Evolutionary conservation across 2,329 filamentous ascomycete genomes (phyloP).

Genomic region (Ilyonectria robusta): DNA sequence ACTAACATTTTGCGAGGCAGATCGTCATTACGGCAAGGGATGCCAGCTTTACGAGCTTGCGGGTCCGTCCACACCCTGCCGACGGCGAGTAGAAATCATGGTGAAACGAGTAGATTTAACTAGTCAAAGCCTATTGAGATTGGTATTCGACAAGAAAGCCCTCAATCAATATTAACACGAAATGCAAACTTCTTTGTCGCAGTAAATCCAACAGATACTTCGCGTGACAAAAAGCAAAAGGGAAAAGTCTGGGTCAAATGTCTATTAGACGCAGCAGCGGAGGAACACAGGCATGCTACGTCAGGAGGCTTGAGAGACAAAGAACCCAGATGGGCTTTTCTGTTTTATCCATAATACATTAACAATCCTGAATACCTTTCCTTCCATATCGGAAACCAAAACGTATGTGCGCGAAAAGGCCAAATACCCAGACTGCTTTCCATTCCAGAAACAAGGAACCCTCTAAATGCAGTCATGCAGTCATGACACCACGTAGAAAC

Average conservation of each 20-base stretch:
- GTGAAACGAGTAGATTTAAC: neutral
- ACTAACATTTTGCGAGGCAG: neutral
- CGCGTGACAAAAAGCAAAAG: neutral
- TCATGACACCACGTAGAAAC: slow-evolving; percentile 48
- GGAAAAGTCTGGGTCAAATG: slow-evolving; percentile 41
- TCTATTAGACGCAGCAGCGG: slow-evolving; percentile 49
- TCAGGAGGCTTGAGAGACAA: slow-evolving; percentile 46
- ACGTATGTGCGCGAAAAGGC: slow-evolving; percentile 50
- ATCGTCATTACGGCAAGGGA: neutral
- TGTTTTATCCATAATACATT: slow-evolving; percentile 49
- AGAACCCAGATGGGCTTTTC: slow-evolving; percentile 48
- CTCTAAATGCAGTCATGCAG: slow-evolving; percentile 51
- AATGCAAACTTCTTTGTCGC: neutral
- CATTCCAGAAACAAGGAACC: slow-evolving; percentile 46
- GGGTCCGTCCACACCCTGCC: neutral
- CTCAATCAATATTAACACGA: neutral
- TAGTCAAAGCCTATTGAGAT: neutral
- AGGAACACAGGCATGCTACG: slow-evolving; percentile 47
- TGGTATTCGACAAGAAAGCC: neutral
- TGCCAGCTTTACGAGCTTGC: neutral
- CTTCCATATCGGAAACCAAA: slow-evolving; percentile 45
- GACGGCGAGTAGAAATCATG: neutral
- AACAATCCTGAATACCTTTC: slow-evolving; percentile 49
- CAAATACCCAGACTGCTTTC: slow-evolving; percentile 43
- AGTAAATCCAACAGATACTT: neutral